These are phyloP conservation scores for Komagataella populi DNA, from an alignment of 805 yeast genomes.

Conservation along the genomic window DNA sequence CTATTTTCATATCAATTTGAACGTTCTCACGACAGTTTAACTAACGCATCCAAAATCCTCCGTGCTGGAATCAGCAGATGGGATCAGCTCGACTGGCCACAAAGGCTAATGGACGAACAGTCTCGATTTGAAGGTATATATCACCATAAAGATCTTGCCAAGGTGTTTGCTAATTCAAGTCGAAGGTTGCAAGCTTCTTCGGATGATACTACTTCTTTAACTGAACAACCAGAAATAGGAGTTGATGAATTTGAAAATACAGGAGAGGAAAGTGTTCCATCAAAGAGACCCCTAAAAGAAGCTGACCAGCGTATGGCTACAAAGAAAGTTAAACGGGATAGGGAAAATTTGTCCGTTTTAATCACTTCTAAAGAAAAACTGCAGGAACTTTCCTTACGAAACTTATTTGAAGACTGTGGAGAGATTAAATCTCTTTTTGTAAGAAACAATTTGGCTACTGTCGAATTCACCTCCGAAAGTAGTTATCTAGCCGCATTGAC, in stretches of 20 bases:
- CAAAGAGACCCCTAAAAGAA: background rate
- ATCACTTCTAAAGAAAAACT: slow-evolving; percentile 27
- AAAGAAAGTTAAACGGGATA: slow-evolving; percentile 21
- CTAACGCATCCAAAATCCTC: slow-evolving; percentile 15
- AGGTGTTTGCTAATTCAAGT: background rate
- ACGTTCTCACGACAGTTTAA: slow-evolving; percentile 13
- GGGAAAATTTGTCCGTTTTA: slow-evolving; percentile 50
- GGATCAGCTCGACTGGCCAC: slow-evolving; percentile 33
- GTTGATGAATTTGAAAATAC: background rate
- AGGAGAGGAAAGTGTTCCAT: background rate
- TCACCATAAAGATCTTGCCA: background rate
- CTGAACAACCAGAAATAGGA: slow-evolving; percentile 5
- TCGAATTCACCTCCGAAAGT: slow-evolving; percentile 39
- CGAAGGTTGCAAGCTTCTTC: background rate
- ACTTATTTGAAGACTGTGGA: slow-evolving; percentile 53
- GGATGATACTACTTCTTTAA: slow-evolving; percentile 1
- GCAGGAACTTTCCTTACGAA: slow-evolving; percentile 23
- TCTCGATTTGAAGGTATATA: slow-evolving; percentile 19
- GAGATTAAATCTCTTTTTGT: slow-evolving; percentile 17
- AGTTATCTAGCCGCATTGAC: slow-evolving; percentile 48
- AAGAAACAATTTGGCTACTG: slow-evolving; percentile 25
- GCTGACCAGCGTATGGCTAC: background rate
- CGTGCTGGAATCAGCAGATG: slow-evolving; percentile 16
- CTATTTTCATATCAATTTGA: slow-evolving; percentile 27
- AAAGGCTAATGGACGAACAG: slow-evolving; percentile 31